These are phyloP conservation scores for Citrus maxima DNA, from an alignment of 345 rosid genomes.

Conservation along the genomic window DNA sequence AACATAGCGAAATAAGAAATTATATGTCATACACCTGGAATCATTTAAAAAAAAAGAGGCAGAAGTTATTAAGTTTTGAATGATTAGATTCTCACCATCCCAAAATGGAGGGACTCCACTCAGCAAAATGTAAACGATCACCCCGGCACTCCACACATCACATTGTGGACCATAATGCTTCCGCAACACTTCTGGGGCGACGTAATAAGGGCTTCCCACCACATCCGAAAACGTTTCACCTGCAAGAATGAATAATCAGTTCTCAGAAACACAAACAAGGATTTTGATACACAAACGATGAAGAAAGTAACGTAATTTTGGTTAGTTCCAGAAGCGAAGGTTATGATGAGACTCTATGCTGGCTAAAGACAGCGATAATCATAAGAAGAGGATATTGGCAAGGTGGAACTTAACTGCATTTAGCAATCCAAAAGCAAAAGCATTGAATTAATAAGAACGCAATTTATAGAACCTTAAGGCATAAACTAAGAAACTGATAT, in stretches of 20 bases:
- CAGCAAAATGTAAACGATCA: conserved; percentile 78
- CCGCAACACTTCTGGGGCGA: conserved; percentile 90
- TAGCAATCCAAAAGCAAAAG: too few species aligned
- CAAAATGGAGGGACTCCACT: conserved; percentile 98
- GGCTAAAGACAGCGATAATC: too few species aligned
- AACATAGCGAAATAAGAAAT: conserved; percentile 15
- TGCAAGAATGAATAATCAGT: conserved; percentile 24
- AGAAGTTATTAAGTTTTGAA: background rate
- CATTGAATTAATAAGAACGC: too few species aligned
- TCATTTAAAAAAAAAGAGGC: background rate
- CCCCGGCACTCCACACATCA: conserved; percentile 99
- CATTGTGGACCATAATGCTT: conserved; percentile 87
- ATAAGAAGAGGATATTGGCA: too few species aligned
- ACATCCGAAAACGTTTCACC: conserved; percentile 86
- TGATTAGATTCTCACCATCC: conserved; percentile 63
- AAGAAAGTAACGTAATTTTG: too few species aligned
- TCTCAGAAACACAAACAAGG: background rate
- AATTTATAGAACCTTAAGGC: too few species aligned
- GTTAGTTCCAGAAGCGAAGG: too few species aligned
- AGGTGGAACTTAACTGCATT: too few species aligned
- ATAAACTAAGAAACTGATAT: too few species aligned
- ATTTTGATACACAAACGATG: too few species aligned
- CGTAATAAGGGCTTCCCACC: conserved; percentile 96
- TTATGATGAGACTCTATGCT: too few species aligned
- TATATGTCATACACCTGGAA: conserved; percentile 13